These are phyloP conservation scores for Pseudogymnoascus sp. DNA, from an alignment of 2,329 filamentous ascomycete genomes.

Conservation along the genomic window DNA sequence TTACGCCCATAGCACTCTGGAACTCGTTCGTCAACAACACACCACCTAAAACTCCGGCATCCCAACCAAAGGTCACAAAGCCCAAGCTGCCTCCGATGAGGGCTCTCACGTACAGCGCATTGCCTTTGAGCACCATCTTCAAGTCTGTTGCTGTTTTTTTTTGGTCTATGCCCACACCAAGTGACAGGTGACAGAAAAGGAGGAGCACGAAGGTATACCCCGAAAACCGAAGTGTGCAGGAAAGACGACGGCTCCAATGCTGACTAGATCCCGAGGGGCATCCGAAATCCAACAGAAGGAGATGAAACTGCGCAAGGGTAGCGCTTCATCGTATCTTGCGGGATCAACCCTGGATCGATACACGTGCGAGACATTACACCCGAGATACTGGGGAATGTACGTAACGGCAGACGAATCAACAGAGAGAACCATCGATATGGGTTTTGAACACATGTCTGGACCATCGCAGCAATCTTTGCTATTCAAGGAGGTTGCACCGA, in stretches of 20 bases:
- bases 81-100: slow-evolving; percentile 17
- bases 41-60: slow-evolving; percentile 30
- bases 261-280: neutral
- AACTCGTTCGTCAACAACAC: slow-evolving; percentile 26
- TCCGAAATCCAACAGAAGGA: neutral
- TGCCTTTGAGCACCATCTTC: slow-evolving; percentile 3
- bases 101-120: neutral
- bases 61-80: slow-evolving; percentile 31
- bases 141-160: neutral
- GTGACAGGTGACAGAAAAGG: neutral
- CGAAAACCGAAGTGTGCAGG: neutral
- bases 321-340: slow-evolving; percentile 8
- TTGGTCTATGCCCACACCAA: neutral
- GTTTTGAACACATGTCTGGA: neutral
- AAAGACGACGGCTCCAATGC: neutral
- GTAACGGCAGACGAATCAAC: slow-evolving; percentile 5
- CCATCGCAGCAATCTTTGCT: neutral
- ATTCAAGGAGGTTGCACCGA: slow-evolving; percentile 24
- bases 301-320: neutral
- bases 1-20: slow-evolving; percentile 26
- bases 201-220: neutral
- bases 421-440: neutral
- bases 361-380: slow-evolving; percentile 15
- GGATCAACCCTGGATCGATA: slow-evolving; percentile 13
- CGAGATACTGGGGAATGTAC: slow-evolving; percentile 6